Evolutionary conservation across 2,329 filamentous ascomycete species (phyloP).

Genomic region (Diaporthe vaccinii): DNA sequence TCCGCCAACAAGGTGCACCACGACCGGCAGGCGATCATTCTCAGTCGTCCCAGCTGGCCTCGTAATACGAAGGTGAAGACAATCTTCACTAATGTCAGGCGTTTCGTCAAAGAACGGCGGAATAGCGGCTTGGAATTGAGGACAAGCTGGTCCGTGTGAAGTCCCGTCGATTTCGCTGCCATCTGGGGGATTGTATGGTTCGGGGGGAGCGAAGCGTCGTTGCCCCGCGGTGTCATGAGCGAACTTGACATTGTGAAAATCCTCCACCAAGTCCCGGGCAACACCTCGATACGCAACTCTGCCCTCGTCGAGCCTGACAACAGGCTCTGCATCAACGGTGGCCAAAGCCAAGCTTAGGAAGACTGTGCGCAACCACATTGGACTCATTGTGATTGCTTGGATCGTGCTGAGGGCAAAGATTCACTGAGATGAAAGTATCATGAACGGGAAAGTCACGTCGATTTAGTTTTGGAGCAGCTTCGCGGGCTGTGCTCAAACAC

Average conservation of each 20-base stretch:
- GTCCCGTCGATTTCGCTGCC: slow-evolving; percentile 46
- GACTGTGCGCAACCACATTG: neutral
- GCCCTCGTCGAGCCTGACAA: slow-evolving; percentile 7
- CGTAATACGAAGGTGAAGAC: slow-evolving; percentile 46
- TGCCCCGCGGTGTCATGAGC: slow-evolving; percentile 47
- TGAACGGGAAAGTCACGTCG: neutral
- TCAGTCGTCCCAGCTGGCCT: slow-evolving; percentile 43
- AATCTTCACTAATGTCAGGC: slow-evolving; percentile 47
- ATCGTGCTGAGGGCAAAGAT: neutral
- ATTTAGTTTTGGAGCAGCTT: neutral
- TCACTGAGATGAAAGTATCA: neutral
- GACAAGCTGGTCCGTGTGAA: slow-evolving; percentile 46
- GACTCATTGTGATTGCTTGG: neutral
- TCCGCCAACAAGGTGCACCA: slow-evolving; percentile 46
- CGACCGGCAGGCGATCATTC: slow-evolving; percentile 45
- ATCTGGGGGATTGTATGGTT: slow-evolving; percentile 43
- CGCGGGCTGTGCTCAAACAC: too few species aligned
- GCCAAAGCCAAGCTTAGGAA: neutral
- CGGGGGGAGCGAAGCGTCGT: slow-evolving; percentile 47
- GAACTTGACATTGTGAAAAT: slow-evolving; percentile 48
- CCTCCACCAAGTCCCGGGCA: slow-evolving; percentile 42
- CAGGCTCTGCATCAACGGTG: neutral
- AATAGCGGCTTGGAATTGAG: slow-evolving; percentile 44
- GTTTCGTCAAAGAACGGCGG: slow-evolving; percentile 47
- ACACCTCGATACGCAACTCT: slow-evolving; percentile 41